phyloP scores from a whole-genome alignment of 2,329 filamentous ascomycete species.

The Penicillium sp. region DNA sequence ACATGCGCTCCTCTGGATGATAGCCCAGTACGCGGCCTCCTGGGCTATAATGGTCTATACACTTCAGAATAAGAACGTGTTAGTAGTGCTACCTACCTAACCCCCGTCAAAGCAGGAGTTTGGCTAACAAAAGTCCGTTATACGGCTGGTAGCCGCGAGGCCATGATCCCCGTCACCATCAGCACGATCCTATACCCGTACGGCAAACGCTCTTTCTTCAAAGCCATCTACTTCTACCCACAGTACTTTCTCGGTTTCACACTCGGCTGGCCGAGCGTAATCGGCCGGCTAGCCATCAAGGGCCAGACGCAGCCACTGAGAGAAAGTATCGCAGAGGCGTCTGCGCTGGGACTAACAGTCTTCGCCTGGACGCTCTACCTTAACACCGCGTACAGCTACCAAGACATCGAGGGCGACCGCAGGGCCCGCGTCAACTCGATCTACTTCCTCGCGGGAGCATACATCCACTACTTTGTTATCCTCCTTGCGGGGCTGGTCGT shows the following conservation, averaged over 20 bases:
- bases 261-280: neutral
- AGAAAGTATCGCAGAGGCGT: neutral
- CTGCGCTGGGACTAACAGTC: conserved; percentile 7
- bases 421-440: conserved; percentile 19
- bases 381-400: conserved; percentile 24
- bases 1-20: too few relatives aligned
- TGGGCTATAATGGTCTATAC: too few relatives aligned
- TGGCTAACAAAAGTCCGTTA: too few relatives aligned
- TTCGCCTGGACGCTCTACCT: conserved; percentile 19
- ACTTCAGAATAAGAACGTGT: too few relatives aligned
- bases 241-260: conserved; percentile 20
- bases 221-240: conserved; percentile 15
- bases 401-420: conserved; percentile 16
- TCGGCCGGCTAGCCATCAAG: conserved; percentile 15
- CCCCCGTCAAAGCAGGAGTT: too few relatives aligned
- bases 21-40: too few relatives aligned
- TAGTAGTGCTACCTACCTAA: too few relatives aligned
- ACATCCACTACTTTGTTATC: conserved; percentile 15
- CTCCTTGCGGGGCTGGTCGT: conserved; percentile 7
- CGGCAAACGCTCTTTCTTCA: conserved; percentile 14
- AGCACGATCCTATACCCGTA: conserved; percentile 19
- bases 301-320: neutral
- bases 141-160: neutral
- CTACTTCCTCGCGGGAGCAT: conserved; percentile 13
- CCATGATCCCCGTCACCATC: conserved; percentile 14